Conservation (phyloP, 495 filamentous ascomycete genomes). For the Xylaria curta region DNA sequence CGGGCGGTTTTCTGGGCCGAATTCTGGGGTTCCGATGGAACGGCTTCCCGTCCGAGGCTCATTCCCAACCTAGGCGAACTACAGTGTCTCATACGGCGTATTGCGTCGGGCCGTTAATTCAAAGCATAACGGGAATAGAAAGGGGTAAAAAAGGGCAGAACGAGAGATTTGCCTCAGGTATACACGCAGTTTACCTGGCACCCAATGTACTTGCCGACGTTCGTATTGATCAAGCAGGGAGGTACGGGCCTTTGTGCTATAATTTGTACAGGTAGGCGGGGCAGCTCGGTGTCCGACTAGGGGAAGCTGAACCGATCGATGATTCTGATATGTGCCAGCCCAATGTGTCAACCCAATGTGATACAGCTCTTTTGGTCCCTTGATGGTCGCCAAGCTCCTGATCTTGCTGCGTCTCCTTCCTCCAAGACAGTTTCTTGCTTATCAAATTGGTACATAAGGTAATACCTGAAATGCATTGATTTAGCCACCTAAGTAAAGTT, state of each 20-base stretch:
- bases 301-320: conserved; percentile 15
- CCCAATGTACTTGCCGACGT: too few species aligned
- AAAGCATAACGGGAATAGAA: not conserved
- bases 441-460: not conserved
- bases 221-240: not conserved
- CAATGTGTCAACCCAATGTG: conserved; percentile 3
- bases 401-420: conserved; percentile 1
- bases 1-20: not conserved
- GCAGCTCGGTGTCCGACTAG: conserved; percentile 1
- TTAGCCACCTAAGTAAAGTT: not conserved
- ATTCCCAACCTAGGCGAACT: not conserved
- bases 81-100: conserved; percentile 14
- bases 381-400: not conserved
- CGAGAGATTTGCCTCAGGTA: not conserved
- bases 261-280: not conserved
- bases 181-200: too few species aligned
- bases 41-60: conserved; percentile 1
- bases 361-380: not conserved
- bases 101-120: not conserved
- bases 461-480: not conserved
- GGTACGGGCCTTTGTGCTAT: not conserved
- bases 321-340: not conserved
- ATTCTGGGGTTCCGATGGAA: not conserved
- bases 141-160: not conserved
- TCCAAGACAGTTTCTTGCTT: not conserved